Conservation (phyloP, 2,329 filamentous ascomycete genomes). For the Periconia sp. region DNA sequence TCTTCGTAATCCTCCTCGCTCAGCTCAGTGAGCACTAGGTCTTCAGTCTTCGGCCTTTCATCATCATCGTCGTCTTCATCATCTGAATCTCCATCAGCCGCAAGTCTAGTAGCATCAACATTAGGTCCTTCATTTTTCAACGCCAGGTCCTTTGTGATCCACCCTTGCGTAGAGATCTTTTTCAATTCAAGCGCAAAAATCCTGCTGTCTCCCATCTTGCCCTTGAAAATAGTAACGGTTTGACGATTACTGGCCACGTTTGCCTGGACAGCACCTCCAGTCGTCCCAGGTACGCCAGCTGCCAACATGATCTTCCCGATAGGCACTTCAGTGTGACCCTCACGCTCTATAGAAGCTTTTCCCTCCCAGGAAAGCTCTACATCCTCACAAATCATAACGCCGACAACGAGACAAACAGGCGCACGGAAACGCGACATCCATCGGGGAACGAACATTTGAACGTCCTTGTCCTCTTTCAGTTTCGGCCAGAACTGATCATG, state of each 20-base stretch:
- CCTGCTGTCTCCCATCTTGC: background rate
- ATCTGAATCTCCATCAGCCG: background rate
- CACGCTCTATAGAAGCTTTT: background rate
- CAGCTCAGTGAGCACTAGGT: background rate
- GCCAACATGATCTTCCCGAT: background rate
- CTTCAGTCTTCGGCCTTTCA: background rate
- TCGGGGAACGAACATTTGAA: background rate
- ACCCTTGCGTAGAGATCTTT: background rate
- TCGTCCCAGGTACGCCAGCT: background rate
- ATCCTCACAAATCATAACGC: conserved; percentile 1
- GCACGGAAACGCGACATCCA: background rate
- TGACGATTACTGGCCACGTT: background rate
- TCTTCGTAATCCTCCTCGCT: background rate
- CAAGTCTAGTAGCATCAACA: background rate
- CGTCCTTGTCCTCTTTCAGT: background rate
- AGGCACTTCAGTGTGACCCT: background rate
- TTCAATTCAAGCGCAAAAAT: conserved; percentile 2
- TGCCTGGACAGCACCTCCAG: too few relatives aligned
- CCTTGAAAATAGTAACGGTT: background rate
- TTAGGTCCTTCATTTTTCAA: background rate
- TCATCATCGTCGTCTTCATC: background rate
- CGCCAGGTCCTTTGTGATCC: background rate
- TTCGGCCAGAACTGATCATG: background rate
- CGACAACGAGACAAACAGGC: background rate
- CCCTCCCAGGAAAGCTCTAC: background rate